phyloP scores from a whole-genome alignment of 495 filamentous ascomycete genomes.

The Trichoderma gamsii region DNA sequence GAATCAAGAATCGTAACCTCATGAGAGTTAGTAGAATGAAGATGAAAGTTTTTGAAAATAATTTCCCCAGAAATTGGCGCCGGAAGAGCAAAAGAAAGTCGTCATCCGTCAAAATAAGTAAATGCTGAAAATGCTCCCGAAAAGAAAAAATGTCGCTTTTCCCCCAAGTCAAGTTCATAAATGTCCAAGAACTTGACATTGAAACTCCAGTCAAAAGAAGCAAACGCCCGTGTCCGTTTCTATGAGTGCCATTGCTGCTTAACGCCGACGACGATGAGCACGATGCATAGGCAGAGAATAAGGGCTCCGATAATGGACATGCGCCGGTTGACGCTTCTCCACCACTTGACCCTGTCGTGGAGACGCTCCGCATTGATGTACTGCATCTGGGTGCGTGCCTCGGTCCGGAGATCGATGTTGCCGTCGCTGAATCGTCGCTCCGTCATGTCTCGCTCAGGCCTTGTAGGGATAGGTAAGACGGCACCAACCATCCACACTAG shows the following conservation, averaged over 20 bases:
- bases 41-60: neutral
- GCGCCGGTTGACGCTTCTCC: constrained; percentile 82
- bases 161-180: neutral
- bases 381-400: constrained; percentile 3
- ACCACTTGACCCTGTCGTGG: constrained; percentile 84
- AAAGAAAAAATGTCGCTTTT: neutral
- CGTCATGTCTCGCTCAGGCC: constrained; percentile 39
- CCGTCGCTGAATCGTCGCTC: constrained; percentile 26
- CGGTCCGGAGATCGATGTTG: neutral
- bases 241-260: constrained; percentile 32
- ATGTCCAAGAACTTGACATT: neutral
- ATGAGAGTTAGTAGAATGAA: constrained; percentile 7
- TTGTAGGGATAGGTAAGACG: constrained; percentile 68
- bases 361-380: constrained; percentile 49
- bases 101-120: constrained; percentile 13
- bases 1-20: constrained; percentile 7
- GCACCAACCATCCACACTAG: constrained; percentile 81
- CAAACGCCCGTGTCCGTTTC: too few relatives aligned
- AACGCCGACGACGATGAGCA: constrained; percentile 53
- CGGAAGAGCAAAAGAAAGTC: neutral
- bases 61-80: too few relatives aligned
- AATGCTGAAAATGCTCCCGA: neutral
- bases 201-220: neutral
- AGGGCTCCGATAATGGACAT: constrained; percentile 76
- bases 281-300: constrained; percentile 69